A percentile compares a stretch with the other conserved stretches of the same genome.
These are phyloP conservation scores for Ophiostoma ulmi DNA, from an alignment of 2,329 filamentous ascomycete species.

Conservation along the genomic window DNA sequence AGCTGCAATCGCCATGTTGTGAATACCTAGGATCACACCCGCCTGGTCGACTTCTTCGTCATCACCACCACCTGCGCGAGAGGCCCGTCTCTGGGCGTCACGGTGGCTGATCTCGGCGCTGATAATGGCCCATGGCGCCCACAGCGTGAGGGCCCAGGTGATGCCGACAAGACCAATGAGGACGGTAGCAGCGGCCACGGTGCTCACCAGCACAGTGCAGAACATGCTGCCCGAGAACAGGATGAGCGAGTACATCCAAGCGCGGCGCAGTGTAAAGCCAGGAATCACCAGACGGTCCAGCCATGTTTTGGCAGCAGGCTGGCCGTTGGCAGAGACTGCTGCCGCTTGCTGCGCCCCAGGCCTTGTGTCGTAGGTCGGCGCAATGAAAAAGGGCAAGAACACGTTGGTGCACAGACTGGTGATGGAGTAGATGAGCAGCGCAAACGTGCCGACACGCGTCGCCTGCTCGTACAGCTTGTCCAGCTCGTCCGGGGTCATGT, in stretches of 20 bases:
- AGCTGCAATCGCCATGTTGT: slow-evolving; percentile 89
- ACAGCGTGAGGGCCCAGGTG: slow-evolving; percentile 87
- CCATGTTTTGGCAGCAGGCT: slow-evolving; percentile 32
- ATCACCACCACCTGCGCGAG: slow-evolving; percentile 27
- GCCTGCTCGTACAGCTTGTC: slow-evolving; percentile 76
- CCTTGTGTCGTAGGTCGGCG: slow-evolving; percentile 64
- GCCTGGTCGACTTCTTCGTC: slow-evolving; percentile 65
- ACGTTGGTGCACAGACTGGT: slow-evolving; percentile 78
- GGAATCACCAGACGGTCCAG: slow-evolving; percentile 67
- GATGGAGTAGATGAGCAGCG: slow-evolving; percentile 80
- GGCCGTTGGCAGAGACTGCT: background rate
- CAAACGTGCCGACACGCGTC: slow-evolving; percentile 82
- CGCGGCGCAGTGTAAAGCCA: slow-evolving; percentile 77
- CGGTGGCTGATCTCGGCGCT: slow-evolving; percentile 84
- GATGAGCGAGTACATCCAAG: slow-evolving; percentile 82
- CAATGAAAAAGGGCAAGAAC: slow-evolving; percentile 77
- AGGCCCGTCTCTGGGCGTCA: slow-evolving; percentile 49
- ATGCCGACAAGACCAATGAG: slow-evolving; percentile 80
- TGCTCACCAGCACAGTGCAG: slow-evolving; percentile 71
- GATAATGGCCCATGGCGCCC: slow-evolving; percentile 94
- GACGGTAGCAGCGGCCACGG: slow-evolving; percentile 65
- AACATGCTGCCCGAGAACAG: slow-evolving; percentile 79
- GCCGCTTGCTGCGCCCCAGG: background rate
- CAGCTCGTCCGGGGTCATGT: slow-evolving; percentile 71
- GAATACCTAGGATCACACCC: slow-evolving; percentile 86